These are phyloP conservation scores for Mycena albidolilacea DNA, from an alignment of 768 basidiomycete species.

Conservation along the genomic window DNA sequence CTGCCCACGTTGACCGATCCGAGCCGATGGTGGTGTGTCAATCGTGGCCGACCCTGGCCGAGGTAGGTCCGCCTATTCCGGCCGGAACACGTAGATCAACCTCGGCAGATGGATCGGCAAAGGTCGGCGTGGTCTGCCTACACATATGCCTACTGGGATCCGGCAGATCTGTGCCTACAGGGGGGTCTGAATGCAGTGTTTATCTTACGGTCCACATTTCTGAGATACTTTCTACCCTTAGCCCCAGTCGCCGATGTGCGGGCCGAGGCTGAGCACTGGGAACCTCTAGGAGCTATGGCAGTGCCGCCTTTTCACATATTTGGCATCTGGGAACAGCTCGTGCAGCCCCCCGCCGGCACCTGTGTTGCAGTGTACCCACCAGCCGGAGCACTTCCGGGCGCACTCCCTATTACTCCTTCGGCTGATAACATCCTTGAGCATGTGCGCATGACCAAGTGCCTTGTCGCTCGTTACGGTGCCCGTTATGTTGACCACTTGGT, in stretches of 20 bases:
- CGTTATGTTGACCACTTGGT: slow-evolving; percentile 50
- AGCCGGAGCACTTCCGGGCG: slow-evolving; percentile 31
- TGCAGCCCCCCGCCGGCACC: slow-evolving; percentile 41
- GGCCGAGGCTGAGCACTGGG: not conserved
- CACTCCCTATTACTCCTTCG: slow-evolving; percentile 52
- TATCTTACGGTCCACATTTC: not conserved
- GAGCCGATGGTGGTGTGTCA: too few relatives aligned
- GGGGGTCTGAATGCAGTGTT: too few relatives aligned
- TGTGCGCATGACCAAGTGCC: slow-evolving; percentile 37
- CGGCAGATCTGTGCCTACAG: too few relatives aligned
- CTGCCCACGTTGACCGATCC: too few relatives aligned
- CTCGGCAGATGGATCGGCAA: too few relatives aligned
- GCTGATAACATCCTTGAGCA: too few relatives aligned
- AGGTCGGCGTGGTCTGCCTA: too few relatives aligned
- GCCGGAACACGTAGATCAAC: too few relatives aligned
- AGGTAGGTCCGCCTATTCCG: too few relatives aligned
- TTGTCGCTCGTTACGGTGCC: slow-evolving; percentile 50
- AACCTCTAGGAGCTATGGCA: not conserved
- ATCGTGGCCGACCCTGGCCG: too few relatives aligned
- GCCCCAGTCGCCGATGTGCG: slow-evolving; percentile 11
- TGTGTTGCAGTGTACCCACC: slow-evolving; percentile 49
- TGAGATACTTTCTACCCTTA: not conserved
- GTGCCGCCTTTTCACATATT: not conserved
- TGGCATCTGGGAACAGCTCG: slow-evolving; percentile 37
- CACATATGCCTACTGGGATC: too few relatives aligned